phyloP scores from a whole-genome alignment of 2,329 filamentous ascomycete genomes.

The Sclerotinia sclerotiorum region DNA sequence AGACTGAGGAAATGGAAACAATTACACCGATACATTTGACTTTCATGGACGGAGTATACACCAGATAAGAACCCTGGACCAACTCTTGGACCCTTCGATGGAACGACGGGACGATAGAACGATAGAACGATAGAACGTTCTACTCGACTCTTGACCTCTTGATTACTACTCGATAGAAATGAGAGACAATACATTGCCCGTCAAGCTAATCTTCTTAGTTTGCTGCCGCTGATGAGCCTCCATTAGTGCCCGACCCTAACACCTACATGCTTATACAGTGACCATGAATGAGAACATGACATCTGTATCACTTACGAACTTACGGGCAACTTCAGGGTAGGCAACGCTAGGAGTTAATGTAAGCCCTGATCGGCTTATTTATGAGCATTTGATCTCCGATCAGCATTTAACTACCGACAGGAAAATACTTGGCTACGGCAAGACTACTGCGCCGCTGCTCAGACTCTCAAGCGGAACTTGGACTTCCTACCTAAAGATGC shows the following conservation, averaged over 20 bases:
- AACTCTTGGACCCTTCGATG: not conserved
- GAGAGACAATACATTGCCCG: not conserved
- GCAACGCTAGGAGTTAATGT: not conserved
- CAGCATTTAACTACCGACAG: conserved; percentile 12
- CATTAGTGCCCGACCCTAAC: conserved; percentile 9
- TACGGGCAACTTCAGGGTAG: not conserved
- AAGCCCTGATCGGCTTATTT: conserved; percentile 9
- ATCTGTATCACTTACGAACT: not conserved
- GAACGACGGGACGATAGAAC: conserved; percentile 13
- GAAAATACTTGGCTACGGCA: conserved; percentile 11
- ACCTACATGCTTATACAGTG: not conserved
- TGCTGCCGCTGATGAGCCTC: conserved; percentile 4
- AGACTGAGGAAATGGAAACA: not conserved
- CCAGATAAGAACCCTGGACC: not conserved
- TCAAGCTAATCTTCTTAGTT: not conserved
- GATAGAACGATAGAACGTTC: conserved; percentile 1
- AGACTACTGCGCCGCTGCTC: conserved; percentile 12
- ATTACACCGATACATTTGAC: too few species aligned
- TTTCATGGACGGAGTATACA: too few species aligned
- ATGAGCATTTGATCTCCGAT: conserved; percentile 5
- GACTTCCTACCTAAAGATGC: not conserved
- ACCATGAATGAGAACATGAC: not conserved
- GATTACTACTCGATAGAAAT: not conserved
- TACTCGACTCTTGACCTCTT: not conserved
- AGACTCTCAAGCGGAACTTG: not conserved